Percentiles rank a stretch among this genome's conserved stretches.
phyloP scores from a whole-genome alignment of 108 stramenopile species.

The Skeletonema marinoi region DNA sequence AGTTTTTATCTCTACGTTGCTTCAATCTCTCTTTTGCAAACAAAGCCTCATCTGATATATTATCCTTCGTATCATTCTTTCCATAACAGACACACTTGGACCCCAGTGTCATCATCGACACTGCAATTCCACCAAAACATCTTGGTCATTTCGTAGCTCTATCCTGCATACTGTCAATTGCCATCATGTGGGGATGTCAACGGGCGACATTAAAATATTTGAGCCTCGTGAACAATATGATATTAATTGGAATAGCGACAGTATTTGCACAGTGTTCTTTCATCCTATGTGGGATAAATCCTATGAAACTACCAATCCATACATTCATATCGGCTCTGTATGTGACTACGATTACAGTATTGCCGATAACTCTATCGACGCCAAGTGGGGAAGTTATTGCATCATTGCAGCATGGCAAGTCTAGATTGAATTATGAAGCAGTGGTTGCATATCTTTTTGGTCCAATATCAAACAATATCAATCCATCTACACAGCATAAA shows the following conservation, averaged over 20 bases:
- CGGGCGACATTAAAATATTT: not conserved
- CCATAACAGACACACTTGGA: conserved; percentile 23
- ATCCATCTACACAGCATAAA: not conserved
- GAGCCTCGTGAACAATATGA: not conserved
- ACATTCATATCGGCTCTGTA: conserved; percentile 27
- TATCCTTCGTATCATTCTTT: not conserved
- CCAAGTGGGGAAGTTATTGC: not conserved
- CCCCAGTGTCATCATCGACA: conserved; percentile 30
- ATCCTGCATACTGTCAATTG: not conserved
- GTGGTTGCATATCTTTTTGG: conserved; percentile 8
- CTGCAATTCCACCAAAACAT: conserved; percentile 8
- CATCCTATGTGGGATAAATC: conserved; percentile 26
- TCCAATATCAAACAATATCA: not conserved
- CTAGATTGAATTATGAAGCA: not conserved
- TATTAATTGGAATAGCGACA: conserved; percentile 2
- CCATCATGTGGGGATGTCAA: conserved; percentile 1
- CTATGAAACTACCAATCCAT: conserved; percentile 13
- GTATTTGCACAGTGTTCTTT: conserved; percentile 14
- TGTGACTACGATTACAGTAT: conserved; percentile 12
- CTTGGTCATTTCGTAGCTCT: conserved; percentile 9
- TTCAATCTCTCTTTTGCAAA: not conserved
- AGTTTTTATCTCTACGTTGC: not conserved
- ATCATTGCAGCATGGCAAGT: not conserved
- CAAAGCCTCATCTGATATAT: not conserved
- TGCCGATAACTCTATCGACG: conserved; percentile 1